Conservation (phyloP, 306 rosid species). For the Biancaea sappan region DNA sequence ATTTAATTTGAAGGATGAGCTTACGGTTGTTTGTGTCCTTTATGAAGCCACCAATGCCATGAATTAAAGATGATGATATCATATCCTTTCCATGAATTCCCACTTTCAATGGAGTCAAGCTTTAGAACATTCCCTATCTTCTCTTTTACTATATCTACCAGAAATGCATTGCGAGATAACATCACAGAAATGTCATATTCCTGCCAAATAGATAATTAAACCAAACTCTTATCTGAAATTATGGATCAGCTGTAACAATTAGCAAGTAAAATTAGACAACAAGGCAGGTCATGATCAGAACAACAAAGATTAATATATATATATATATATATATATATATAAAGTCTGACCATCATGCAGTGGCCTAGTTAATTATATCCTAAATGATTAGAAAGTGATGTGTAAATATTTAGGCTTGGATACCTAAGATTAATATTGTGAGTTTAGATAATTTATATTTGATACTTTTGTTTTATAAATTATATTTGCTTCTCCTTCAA, state of each 20-base stretch:
- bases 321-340: too few species aligned
- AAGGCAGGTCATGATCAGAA: too few species aligned
- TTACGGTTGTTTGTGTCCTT: constrained; percentile 35
- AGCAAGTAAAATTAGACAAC: neutral
- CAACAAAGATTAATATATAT: too few species aligned
- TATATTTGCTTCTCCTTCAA: too few species aligned
- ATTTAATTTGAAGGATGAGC: neutral
- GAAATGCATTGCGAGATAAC: constrained; percentile 40
- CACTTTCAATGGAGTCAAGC: constrained; percentile 50
- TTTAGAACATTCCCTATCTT: constrained; percentile 41
- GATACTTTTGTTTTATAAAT: too few species aligned
- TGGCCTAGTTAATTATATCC: too few species aligned
- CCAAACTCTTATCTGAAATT: neutral
- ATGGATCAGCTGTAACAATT: neutral
- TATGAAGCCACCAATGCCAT: constrained; percentile 63
- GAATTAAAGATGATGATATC: constrained; percentile 51
- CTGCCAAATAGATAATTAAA: constrained; percentile 24
- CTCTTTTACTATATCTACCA: constrained; percentile 45
- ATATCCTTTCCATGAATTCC: constrained; percentile 45
- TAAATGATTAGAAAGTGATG: too few species aligned
- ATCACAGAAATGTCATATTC: constrained; percentile 35
- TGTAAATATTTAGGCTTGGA: too few species aligned
- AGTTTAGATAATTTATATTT: too few species aligned
- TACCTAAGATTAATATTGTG: too few species aligned
- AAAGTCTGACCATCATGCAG: too few species aligned